Percentiles rank a stretch among this genome's conserved stretches.
Evolutionary conservation across 306 rosid genomes (phyloP).

Genomic region (Quercus alba): DNA sequence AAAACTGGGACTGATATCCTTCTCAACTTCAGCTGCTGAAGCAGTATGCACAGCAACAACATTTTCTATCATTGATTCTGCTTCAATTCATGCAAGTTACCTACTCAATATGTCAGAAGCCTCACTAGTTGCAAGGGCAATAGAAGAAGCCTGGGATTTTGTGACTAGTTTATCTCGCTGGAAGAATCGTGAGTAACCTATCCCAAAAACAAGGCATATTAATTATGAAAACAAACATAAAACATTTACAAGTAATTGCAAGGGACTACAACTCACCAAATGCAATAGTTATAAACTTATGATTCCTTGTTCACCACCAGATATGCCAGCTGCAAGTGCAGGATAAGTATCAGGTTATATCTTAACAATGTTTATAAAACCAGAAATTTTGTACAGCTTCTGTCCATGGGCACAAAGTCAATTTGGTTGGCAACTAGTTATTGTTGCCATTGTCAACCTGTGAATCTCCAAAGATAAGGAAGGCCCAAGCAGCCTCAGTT

Average conservation of each 20-base stretch:
- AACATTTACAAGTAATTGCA: not conserved
- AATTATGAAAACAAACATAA: not conserved
- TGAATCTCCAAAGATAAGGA: not conserved
- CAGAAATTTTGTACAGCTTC: slow-evolving; percentile 73
- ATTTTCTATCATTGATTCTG: slow-evolving; percentile 88
- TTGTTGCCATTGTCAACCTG: slow-evolving; percentile 7
- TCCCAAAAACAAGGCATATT: not conserved
- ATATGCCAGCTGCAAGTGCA: slow-evolving; percentile 86
- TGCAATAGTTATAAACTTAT: slow-evolving; percentile 56
- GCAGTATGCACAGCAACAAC: slow-evolving; percentile 93
- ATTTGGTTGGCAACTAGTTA: no score
- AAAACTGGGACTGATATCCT: slow-evolving; percentile 73
- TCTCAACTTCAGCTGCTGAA: slow-evolving; percentile 88
- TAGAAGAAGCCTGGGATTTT: slow-evolving; percentile 83
- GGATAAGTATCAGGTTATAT: slow-evolving; percentile 97
- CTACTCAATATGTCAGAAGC: slow-evolving; percentile 79
- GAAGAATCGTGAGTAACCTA: slow-evolving; percentile 87
- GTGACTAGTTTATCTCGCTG: slow-evolving; percentile 95
- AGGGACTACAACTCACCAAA: slow-evolving; percentile 57
- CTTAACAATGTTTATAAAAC: slow-evolving; percentile 81
- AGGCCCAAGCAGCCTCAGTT: no score
- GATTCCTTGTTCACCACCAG: slow-evolving; percentile 74
- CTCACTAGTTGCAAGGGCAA: slow-evolving; percentile 96
- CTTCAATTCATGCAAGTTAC: slow-evolving; percentile 97
- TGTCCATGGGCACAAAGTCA: slow-evolving; percentile 35